Percentiles rank a stretch among this genome's conserved stretches.
phyloP scores from a whole-genome alignment of 805 yeast species.

The Lachancea lanzarotensis region DNA sequence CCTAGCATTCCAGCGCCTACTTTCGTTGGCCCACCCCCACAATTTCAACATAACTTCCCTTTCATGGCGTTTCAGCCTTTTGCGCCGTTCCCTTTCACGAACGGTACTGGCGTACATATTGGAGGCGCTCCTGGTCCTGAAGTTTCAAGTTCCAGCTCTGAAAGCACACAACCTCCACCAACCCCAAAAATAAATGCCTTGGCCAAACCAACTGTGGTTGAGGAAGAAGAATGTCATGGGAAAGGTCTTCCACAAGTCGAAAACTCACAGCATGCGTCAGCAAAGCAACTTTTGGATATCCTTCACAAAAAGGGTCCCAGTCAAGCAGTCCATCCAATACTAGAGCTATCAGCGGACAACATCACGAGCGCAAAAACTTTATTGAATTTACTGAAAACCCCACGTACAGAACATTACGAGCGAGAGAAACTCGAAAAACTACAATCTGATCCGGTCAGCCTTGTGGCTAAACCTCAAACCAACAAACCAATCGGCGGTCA shows the following conservation, averaged over 20 bases:
- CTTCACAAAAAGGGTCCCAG: slow-evolving; percentile 4
- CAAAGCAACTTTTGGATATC: slow-evolving; percentile 10
- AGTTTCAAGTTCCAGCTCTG: slow-evolving; percentile 8
- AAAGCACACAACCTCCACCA: slow-evolving; percentile 12
- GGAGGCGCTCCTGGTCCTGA: slow-evolving; percentile 8
- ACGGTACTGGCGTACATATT: slow-evolving; percentile 14
- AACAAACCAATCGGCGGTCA: neutral
- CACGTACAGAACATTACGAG: slow-evolving; percentile 1
- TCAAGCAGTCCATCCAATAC: neutral
- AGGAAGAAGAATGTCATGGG: slow-evolving; percentile 10
- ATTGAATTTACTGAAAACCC: slow-evolving; percentile 15
- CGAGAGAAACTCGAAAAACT: neutral
- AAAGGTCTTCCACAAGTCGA: neutral
- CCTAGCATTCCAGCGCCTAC: slow-evolving; percentile 5
- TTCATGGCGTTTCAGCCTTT: slow-evolving; percentile 26
- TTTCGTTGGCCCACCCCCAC: slow-evolving; percentile 6
- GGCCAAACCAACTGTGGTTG: slow-evolving; percentile 8
- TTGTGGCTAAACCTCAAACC: neutral
- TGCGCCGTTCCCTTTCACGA: slow-evolving; percentile 30
- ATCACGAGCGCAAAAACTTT: slow-evolving; percentile 15
- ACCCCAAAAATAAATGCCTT: slow-evolving; percentile 9
- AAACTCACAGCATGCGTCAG: slow-evolving; percentile 5
- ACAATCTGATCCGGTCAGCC: no score
- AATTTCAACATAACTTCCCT: slow-evolving; percentile 12
- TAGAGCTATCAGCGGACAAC: neutral